phyloP scores from a whole-genome alignment of 176 grass and related monocot species.

The Bromus sterilis region DNA sequence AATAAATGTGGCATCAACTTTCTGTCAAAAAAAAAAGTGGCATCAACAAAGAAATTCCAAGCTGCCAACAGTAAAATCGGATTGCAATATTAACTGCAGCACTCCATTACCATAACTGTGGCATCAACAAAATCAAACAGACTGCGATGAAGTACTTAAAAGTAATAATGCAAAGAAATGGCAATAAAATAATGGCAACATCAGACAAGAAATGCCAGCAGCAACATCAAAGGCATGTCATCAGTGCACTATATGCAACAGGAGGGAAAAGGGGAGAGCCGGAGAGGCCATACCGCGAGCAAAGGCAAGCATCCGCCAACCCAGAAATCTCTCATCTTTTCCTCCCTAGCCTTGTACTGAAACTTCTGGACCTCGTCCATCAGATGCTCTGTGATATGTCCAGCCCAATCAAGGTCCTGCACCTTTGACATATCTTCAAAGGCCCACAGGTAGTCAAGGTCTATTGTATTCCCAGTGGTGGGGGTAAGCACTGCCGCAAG shows the following conservation, averaged over 20 bases:
- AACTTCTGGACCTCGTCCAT: constrained; percentile 11
- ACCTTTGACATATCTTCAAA: neutral
- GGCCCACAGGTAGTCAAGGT: constrained; percentile 1
- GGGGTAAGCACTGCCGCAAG: neutral
- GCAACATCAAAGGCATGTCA: neutral
- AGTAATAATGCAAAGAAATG: no score
- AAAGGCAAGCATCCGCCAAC: neutral
- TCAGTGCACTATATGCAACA: neutral
- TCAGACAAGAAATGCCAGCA: neutral
- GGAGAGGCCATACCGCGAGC: neutral
- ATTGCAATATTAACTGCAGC: neutral
- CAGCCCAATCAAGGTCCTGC: neutral
- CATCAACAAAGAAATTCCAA: neutral
- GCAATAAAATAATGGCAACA: neutral
- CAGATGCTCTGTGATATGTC: neutral
- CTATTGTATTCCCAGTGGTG: constrained; percentile 5
- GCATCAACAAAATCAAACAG: neutral
- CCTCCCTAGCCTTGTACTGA: neutral
- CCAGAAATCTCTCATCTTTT: neutral
- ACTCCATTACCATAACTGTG: neutral
- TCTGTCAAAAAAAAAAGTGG: no score
- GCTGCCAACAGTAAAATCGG: neutral
- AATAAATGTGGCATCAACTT: neutral
- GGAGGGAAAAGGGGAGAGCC: neutral
- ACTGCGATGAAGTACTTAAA: neutral